Base-by-base conservation (phyloP, 2,329 filamentous ascomycete genomes). In the Teratosphaeria pseudoeucalypti region DNA sequence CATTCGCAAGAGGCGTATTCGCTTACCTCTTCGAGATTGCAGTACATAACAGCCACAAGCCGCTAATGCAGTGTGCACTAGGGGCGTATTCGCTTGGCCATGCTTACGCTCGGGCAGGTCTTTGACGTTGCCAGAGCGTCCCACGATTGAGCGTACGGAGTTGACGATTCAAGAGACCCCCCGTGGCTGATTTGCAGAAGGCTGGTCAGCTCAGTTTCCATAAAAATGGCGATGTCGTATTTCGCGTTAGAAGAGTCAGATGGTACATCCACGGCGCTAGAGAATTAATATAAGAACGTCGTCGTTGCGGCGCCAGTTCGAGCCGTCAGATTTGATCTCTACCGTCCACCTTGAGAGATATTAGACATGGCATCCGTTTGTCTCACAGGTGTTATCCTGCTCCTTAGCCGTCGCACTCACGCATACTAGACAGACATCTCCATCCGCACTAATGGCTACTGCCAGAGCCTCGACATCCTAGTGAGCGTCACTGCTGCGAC, bases 401-500 rank as follows among this genome's bases (percentile, higher is more conserved):
- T 43, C 12, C 37, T 43, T 1, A 16, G 12, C 16, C 11, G 11
- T 14, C 37, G 37, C 37, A 43, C 11, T 43, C 37, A 16, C 12
- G 37, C 37, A 43, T 14, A 43, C 5, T 12, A 16, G 16, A 14
- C 37, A 6, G 37, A 43, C 37, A 16, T n/a, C 37, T 43, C 37
- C 12, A 27, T 53, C 49, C 49, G 54, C 11, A 3, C 27, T n/a
- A 27, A 54, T 27, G 47, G 62, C 47, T 23, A n/a, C 52, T 60
- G 62, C 61, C 52, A 61, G 53, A 47, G 59, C 27, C 53, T 63
- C 9, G 27, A 63, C 26, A 55, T 65, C 32, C 58, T 57, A 19
- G 52, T 65, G 16, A 54, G 34, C n/a, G 62, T 58, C 11, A 60
- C 59, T 4, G 57, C 59, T 11, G 29, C 55, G 7, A 59, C 54